Percentiles rank a stretch among this genome's conserved stretches.
Evolutionary conservation across 495 filamentous ascomycete genomes (phyloP).

Genomic region (Podospora pseudopauciseta): DNA sequence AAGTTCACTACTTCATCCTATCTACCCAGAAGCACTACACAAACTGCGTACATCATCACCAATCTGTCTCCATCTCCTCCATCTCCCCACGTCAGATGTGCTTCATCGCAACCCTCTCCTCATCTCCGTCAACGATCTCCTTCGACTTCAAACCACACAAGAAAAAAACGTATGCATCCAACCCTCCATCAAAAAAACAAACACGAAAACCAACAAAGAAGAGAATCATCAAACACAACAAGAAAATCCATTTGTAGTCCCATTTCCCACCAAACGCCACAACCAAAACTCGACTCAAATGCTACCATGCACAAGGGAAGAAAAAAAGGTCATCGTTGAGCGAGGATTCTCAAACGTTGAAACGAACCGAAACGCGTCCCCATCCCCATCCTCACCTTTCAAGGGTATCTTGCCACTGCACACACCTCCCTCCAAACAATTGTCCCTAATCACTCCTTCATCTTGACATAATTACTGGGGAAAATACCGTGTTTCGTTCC

Average conservation of each 20-base stretch:
- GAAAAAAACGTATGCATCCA: background rate
- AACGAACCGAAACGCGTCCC: background rate
- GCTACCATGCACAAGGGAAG: background rate
- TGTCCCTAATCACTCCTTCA: slow-evolving; percentile 31
- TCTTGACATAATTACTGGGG: slow-evolving; percentile 56
- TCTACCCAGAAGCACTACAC: background rate
- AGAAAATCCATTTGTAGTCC: background rate
- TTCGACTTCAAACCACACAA: background rate
- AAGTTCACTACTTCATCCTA: background rate
- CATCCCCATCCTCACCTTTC: background rate
- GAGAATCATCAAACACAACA: background rate
- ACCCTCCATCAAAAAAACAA: background rate
- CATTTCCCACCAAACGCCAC: background rate
- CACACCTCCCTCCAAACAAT: background rate
- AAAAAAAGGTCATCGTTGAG: background rate
- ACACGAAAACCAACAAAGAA: background rate
- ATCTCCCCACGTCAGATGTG: too few relatives aligned
- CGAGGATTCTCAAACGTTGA: background rate
- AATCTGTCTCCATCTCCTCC: background rate
- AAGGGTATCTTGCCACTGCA: background rate
- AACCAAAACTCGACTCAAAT: background rate
- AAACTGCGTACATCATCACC: background rate
- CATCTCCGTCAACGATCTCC: background rate
- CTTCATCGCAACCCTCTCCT: background rate
- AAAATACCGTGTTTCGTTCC: slow-evolving; percentile 53